Evolutionary conservation across 352 stramenopile genomes (phyloP), one percentile per base, ranked within the genome.

Genomic region (Phytophthora pisi): DNA sequence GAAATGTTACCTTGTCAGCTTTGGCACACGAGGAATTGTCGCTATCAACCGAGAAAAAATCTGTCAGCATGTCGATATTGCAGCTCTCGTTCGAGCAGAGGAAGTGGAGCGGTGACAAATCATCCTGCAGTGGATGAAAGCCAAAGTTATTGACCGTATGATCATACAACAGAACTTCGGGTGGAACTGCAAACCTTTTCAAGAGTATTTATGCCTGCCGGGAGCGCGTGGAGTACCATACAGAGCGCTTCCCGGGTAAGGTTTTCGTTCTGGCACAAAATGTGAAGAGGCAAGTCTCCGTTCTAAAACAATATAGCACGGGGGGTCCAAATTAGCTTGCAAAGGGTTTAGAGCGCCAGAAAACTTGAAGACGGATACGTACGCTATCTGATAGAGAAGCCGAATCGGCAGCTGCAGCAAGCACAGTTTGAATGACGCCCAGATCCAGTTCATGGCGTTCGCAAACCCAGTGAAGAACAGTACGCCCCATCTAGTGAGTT

Each of bases 401-500:
- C 15, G 46, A 43, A 20, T 68, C 56, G n/a, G 58, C 30, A 36
- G 56, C 57, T 11, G 64, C 54, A 13, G 58, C 24, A 3, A 92
- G 51, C 8, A 88, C 16, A 3, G 24, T 54, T 23, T 59, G 38
- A 42, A 86, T 43, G 2, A 80, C 34, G 5, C 50, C 34, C 6
- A 61, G 54, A 9, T 67, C 59, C 46, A 86, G 23, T 9, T 70
- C 62, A 4, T 64, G 51, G 11, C 45, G 51, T 11, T 87, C 82
- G 36, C 82, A 90, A 16, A 85, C 43, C 79, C 77, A 91, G 34
- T 92, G 84, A 3, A 92, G 51, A 28, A 83, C 62, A 30, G 70
- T 85, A n/a, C 82, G 73, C 15, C 73, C 73, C 15, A 74, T 68
- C 80, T 89, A n/a, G 16, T 66, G 18, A 36, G 45, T 50, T 50